Conservation (phyloP, 2,329 filamentous ascomycete genomes). For the Amauroascus verrucosus region DNA sequence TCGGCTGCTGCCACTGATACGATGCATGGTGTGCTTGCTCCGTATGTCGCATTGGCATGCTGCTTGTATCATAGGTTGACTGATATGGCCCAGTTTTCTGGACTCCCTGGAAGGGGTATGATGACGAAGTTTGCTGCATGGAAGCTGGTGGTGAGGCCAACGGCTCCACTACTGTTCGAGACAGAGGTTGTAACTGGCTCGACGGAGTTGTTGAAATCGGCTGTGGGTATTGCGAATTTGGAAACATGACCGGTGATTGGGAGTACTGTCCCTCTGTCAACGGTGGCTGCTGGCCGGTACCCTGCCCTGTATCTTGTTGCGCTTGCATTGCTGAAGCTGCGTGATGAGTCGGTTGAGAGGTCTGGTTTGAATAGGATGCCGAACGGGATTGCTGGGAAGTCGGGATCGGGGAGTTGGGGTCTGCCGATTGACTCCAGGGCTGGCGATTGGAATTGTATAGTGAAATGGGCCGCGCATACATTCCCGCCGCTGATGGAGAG, state of each 20-base stretch:
- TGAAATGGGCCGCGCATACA: background rate
- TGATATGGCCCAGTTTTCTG: background rate
- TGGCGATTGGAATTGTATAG: slow-evolving; percentile 2
- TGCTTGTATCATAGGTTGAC: background rate
- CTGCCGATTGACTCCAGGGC: slow-evolving; percentile 7
- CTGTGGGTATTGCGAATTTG: slow-evolving; percentile 1
- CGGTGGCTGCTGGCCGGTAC: background rate
- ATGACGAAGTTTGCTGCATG: background rate
- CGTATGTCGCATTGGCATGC: background rate
- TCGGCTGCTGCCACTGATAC: slow-evolving; percentile 4
- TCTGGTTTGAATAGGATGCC: background rate
- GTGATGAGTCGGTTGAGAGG: background rate
- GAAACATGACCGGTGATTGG: background rate
- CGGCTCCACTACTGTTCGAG: background rate
- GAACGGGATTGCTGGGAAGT: background rate
- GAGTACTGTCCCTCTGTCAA: background rate
- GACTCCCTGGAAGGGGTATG: background rate
- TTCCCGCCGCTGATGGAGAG: background rate
- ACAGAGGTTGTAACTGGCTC: background rate
- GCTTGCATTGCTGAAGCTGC: background rate
- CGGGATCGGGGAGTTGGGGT: background rate
- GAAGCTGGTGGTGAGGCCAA: background rate
- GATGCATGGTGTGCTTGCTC: background rate
- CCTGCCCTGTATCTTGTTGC: background rate
- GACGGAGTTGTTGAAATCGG: background rate